Evolutionary conservation across 1,284 basidiomycete species (phyloP).

Genomic region (Mycosarcoma mackinlayi): DNA sequence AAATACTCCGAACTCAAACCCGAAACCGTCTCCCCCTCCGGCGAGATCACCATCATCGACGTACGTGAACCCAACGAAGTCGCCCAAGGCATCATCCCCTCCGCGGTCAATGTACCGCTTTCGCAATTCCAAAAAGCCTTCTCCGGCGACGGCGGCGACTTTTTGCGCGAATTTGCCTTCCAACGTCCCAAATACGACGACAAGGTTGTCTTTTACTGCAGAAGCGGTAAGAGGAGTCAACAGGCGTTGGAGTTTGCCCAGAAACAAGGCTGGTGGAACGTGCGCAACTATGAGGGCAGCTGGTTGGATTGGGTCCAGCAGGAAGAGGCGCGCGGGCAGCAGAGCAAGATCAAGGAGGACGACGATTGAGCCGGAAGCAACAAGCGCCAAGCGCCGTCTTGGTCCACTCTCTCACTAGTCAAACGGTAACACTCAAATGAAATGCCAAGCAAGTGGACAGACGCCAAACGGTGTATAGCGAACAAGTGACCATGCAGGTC

Average conservation of each 20-base stretch:
- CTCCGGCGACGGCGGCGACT: conserved; percentile 69
- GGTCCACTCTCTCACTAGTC: background rate
- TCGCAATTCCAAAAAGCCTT: conserved; percentile 80
- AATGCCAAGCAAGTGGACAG: too few species aligned
- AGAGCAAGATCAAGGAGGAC: conserved; percentile 62
- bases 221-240: conserved; percentile 85
- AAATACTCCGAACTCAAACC: conserved; percentile 87
- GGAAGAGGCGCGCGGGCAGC: conserved; percentile 61
- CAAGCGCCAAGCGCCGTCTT: too few species aligned
- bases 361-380: conserved; percentile 59
- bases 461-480: too few species aligned
- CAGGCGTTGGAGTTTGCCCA: conserved; percentile 86
- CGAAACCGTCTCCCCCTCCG: conserved; percentile 80
- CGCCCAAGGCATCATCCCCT: conserved; percentile 92
- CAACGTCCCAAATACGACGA: conserved; percentile 80
- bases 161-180: conserved; percentile 77
- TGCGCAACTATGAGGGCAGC: conserved; percentile 88
- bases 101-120: conserved; percentile 91
- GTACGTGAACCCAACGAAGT: conserved; percentile 95
- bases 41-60: conserved; percentile 73
- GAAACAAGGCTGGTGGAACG: conserved; percentile 82
- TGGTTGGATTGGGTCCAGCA: conserved; percentile 90
- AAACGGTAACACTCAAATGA: too few species aligned
- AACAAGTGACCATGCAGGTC: too few species aligned
- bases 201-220: conserved; percentile 92